Base-by-base conservation (phyloP, 164 flowering plant species). In the Saururus chinensis region DNA sequence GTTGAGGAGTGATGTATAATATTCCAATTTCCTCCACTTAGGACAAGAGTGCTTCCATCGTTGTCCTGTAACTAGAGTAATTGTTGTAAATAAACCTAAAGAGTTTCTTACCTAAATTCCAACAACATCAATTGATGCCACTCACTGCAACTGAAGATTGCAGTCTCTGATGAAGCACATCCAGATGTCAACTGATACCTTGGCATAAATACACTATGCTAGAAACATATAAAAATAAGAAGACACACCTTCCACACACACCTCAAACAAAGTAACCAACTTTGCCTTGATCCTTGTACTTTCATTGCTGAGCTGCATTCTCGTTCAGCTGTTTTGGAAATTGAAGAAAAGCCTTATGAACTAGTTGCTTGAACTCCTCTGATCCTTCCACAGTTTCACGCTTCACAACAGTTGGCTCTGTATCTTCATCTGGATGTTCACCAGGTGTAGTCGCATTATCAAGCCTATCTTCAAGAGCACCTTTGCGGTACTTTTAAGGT, bases 191-290 rank as follows among this genome's bases (percentile, higher is more conserved):
- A 25, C 60, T 45, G 30, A 61, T 42, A 53, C 7, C 49, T 35
- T 35, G 58, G 24, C 51, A 64, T 59, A 69, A 63, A 56, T 60
- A 69, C 76, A 64, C 64, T 71, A 49, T 67, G 66, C 73, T 67
- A 77, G 70, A 63, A 51, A 55, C 51, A 65, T 65, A 52, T 62
- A 40, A 40, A 66, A 64, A 57, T 58, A 75, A 30, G 71, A 82
- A 65, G 68, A 82, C 89, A 76, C 61, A 86, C 92, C 90, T 88
- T 83, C 82, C 80, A 72, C 96, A 88, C 37, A 81, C 76, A 76
- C 60, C 63, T 79, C 92, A 88, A 58, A 64, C 75, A 22, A 86
- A 68, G 64, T 52, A 66, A 65, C 78, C 78, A 67, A 66, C 69
- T 63, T 74, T 74, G 63, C 79, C 82, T 69, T 79, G 71, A 74